Base-by-base conservation (phyloP, 1,284 basidiomycete species). In the Moesziomyces parantarcticus region DNA sequence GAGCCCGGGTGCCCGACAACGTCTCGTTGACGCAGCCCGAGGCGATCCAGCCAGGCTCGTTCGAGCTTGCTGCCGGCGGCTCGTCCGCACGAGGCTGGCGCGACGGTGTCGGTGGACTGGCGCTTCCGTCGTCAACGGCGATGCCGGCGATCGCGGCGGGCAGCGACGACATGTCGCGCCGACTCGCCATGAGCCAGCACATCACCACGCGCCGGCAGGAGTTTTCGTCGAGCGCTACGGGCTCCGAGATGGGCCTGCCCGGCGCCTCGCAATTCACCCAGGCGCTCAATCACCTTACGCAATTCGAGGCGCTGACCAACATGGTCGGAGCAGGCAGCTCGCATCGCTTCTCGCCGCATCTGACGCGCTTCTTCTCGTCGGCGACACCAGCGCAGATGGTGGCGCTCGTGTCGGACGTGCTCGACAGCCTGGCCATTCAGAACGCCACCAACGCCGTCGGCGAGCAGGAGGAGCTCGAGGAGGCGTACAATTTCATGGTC, bases 21-120 rank as follows among this genome's bases (percentile, higher is more conserved):
- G 61, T 81, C 11, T 83, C 82, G n/a, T 50, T 82, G 13, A 76
- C 82, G 25, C 82, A 83, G 54, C 82, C 82, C 11, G 82, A 82
- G 50, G 76, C 75, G 21, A 71, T 82, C 29, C 68, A 67, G 42
- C 61, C 66, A 43, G 60, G 64, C 55, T 59, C 73, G 18, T 63
- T 75, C 14, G 62, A 57, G 20, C 34, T 71, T 23, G 63, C 59
- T 5, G 65, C 62, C 13, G 61, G 50, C 32, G 59, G 62, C 9
- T 52, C 54, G 3, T 54, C 50, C 3, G 60, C 68, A 16, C 51
- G 58, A 32, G 63, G 56, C 18, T 66, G 63, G 59, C 50, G 48
- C 14, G 57, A 70, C 21, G 51, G 61, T 22, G 52, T 54, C 16
- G 46, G 45, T n/a, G 70, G 56, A 11, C 29, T 73, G 45, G 58